phyloP scores from a whole-genome alignment of 2,329 filamentous ascomycete genomes.

The Verticillium klebahnii region DNA sequence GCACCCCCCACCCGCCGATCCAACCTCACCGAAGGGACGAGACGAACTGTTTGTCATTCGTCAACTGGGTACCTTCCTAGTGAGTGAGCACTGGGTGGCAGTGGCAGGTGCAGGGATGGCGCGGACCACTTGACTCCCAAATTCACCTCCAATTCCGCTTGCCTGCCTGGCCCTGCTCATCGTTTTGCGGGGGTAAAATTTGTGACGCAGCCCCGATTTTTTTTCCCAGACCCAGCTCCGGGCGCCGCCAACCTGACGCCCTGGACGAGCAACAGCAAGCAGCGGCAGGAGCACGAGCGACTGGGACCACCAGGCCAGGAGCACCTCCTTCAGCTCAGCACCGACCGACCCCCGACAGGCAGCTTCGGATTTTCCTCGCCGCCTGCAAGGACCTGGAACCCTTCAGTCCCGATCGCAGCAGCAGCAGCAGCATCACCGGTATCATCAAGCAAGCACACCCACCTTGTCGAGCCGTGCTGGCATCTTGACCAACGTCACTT shows the following conservation, averaged over 20 bases:
- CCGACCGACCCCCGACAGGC: neutral
- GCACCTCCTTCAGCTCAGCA: neutral
- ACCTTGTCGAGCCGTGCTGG: neutral
- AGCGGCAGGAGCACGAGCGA: neutral
- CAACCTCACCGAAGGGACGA: neutral
- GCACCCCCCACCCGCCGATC: neutral
- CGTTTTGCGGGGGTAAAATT: conserved; percentile 14
- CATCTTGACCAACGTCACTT: neutral
- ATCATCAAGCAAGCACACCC: neutral
- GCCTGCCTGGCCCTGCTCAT: conserved; percentile 1
- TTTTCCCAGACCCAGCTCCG: conserved; percentile 3
- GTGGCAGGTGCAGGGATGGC: neutral
- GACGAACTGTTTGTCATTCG: neutral
- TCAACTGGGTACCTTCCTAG: no score
- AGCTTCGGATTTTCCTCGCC: neutral
- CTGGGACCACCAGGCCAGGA: neutral
- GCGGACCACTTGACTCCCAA: neutral
- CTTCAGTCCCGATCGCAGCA: neutral
- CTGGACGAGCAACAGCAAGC: neutral
- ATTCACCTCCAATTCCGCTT: neutral
- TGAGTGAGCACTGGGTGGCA: neutral
- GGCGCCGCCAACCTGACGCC: neutral
- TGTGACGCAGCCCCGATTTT: conserved; percentile 14
- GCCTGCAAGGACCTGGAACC: neutral
- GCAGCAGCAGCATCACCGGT: neutral